Percentiles rank a stretch among this genome's conserved stretches.
Evolutionary conservation across 495 filamentous ascomycete genomes (phyloP).

Genomic region (Astrocystis sublimbata): DNA sequence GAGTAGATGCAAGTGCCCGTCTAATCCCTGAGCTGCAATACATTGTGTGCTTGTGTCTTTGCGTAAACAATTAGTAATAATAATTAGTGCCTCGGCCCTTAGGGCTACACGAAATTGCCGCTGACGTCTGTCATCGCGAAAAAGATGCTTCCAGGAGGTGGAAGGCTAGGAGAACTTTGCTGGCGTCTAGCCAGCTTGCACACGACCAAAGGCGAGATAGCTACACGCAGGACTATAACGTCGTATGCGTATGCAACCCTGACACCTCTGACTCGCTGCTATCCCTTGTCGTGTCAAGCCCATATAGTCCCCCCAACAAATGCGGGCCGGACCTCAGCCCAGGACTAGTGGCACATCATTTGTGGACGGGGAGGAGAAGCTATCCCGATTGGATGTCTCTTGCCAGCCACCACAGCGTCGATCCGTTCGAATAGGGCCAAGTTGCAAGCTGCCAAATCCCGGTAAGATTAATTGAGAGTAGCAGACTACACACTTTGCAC

Average conservation of each 20-base stretch:
- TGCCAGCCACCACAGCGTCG: not conserved
- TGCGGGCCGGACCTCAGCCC: constrained; percentile 13
- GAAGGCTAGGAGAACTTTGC: not conserved
- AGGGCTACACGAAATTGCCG: not conserved
- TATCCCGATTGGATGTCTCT: constrained; percentile 5
- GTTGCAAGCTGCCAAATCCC: not conserved
- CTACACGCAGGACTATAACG: too few species aligned
- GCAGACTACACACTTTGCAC: too few species aligned
- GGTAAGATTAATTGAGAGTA: not conserved
- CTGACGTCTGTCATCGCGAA: not conserved
- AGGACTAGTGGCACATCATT: constrained; percentile 12
- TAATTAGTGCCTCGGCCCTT: not conserved
- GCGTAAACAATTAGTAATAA: not conserved
- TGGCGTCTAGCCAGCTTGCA: not conserved
- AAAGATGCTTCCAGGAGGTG: not conserved
- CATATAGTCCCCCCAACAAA: constrained; percentile 3
- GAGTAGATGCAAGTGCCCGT: not conserved
- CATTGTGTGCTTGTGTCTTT: too few species aligned
- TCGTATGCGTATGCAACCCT: not conserved
- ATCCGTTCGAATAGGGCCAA: not conserved
- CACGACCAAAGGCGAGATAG: not conserved
- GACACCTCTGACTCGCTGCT: not conserved
- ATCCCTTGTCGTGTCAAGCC: constrained; percentile 1
- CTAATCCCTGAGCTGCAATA: not conserved
- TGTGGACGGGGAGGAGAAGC: not conserved